Evolutionary conservation across 805 yeast genomes (phyloP), one percentile per base, ranked within the genome.

Genomic region (Ogataea salicorniae): DNA sequence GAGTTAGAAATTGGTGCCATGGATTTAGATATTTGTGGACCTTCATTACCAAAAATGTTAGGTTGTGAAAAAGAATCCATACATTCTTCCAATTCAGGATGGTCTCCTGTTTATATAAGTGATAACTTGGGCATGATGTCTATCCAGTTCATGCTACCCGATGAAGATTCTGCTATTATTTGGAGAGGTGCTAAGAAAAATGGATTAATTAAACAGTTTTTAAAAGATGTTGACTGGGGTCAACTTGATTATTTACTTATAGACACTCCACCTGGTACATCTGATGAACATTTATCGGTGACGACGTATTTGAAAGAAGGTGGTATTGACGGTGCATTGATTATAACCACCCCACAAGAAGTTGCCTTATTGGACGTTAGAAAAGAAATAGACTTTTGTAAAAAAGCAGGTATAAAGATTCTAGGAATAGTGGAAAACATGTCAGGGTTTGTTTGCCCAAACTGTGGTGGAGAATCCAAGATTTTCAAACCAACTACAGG

Each of bases 131-230:
- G 97, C 0, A 80, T 94, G 70, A 90, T 94, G 94, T 86, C 96
- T 42, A 92, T 94, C 43, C 95, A 91, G 38, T 94, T 86, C 63
- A 87, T 92, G 95, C 75, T 92, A 37, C 99, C 98, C 1, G 88
- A 87, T 60, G 82, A 81, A 31, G 97, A 92, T 64, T 81, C 95
- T 34, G 97, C 99, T 0, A 81, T 94, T 44, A 92, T 94, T 38
- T 94, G 99, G 99, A 76, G 98, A 60, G 98, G 98, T 5, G 83
- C 89, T n/a, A 94, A 94, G 71, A 94, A 94, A 69, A 90, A 87
- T 57, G 90, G 95, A 0, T 73, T 94, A 42, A 94, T 94, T 45
- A 94, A 94, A 61, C 96, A 90, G 69, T 94, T 94, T 59, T 72
- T 94, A 46, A 89, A 87, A 61, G 97, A 92, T 58, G 97, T 94